phyloP scores from a whole-genome alignment of 306 rosid species.

The Mucuna pruriens region DNA sequence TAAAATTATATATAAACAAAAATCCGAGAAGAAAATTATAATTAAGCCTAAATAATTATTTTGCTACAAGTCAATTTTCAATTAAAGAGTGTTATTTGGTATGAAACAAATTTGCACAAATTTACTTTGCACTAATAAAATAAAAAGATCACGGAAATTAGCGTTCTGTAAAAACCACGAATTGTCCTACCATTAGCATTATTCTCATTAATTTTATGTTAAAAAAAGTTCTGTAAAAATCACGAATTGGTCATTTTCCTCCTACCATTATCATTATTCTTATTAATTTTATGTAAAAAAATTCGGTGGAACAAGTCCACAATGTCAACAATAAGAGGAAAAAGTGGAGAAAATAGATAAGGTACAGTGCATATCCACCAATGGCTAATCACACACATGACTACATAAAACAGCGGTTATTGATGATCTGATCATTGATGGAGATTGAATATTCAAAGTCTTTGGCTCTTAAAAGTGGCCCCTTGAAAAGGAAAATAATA shows the following conservation, averaged over 20 bases:
- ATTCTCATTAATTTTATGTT: background rate
- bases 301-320: background rate
- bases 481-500: background rate
- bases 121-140: no score
- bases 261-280: background rate
- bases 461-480: background rate
- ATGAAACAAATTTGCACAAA: no score
- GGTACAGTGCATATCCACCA: slow-evolving; percentile 1
- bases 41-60: no score
- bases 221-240: background rate
- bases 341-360: background rate
- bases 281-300: background rate
- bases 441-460: background rate
- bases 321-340: background rate
- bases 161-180: background rate
- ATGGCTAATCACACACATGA: slow-evolving; percentile 14
- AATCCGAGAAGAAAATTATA: no score
- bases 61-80: no score
- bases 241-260: background rate
- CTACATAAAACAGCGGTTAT: background rate
- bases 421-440: background rate
- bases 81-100: no score
- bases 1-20: no score
- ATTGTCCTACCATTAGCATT: no score
- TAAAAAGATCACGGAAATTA: no score